Evolutionary conservation across 177 flowering plant species (phyloP), one percentile per base, ranked within the genome.

Genomic region (Vitis hybrid): DNA sequence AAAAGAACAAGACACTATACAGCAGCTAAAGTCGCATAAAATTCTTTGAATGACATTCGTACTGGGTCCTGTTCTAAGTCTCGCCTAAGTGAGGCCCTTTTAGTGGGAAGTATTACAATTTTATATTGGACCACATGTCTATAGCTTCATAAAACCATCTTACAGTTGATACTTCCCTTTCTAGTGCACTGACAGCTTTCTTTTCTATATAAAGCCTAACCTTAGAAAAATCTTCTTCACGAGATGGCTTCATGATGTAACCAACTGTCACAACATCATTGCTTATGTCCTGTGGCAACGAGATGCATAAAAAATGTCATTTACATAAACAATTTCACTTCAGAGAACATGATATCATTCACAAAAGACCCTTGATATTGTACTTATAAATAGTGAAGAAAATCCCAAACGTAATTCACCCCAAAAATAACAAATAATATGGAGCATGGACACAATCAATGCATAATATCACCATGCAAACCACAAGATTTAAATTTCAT

Each of bases 181-280:
- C 56, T 13, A 35, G 40, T 35, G 40, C 56, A 13, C 4, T 13
- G 6, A 50, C 1, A 19, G 17, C 50, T 56, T 52, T 14, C 35
- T 55, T 64, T 63, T 75, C 62, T 17, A 21, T 5, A 4, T 21
- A 32, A 48, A 66, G 66, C 49, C 82, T 76, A 60, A 92, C 98
- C 92, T 90, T 91, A 12, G 94, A 88, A 84, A 95, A 93, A 82
- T 95, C 98, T 74, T 82, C 87, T 80, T 87, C 93, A 4, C 98
- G 96, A 68, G 99, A 93, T 79, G 91, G 83, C 82, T 93, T 95
- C 98, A 95, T 93, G 21, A 82, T 73, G 66, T 89, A 95, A 67
- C 94, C 98, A 75, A 91, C 83, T 46, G 75, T 74, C 63, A 86
- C 60, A 57, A 77, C 70, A 8, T 74, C 64, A 11, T 76, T 75